Evolutionary conservation across 2,329 filamentous ascomycete genomes (phyloP).

Genomic region (Magnaporthales sp.): DNA sequence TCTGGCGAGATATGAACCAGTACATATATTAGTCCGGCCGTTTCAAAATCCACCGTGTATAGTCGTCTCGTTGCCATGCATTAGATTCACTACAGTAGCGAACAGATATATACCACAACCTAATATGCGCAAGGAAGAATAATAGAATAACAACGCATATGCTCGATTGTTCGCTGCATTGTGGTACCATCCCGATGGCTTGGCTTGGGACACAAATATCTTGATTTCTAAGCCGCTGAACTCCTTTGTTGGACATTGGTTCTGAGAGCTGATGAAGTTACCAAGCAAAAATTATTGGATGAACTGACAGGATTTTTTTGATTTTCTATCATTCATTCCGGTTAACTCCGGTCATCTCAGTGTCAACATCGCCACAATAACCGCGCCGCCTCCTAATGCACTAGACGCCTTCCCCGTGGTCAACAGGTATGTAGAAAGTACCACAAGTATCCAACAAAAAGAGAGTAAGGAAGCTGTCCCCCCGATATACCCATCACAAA

Average conservation of each 20-base stretch:
- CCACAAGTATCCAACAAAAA: background rate
- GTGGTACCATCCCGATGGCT: too few species aligned
- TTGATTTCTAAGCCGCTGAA: too few species aligned
- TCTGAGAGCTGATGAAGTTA: too few species aligned
- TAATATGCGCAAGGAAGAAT: too few species aligned
- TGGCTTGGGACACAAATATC: too few species aligned
- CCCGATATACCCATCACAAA: background rate
- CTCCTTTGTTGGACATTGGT: too few species aligned
- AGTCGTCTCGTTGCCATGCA: background rate
- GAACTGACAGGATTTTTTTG: background rate
- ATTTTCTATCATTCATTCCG: background rate
- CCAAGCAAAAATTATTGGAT: background rate
- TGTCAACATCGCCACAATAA: background rate
- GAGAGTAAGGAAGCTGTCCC: background rate
- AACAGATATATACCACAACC: too few species aligned
- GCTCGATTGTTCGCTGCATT: too few species aligned
- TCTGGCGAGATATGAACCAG: too few species aligned
- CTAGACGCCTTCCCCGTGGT: background rate
- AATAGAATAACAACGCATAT: too few species aligned
- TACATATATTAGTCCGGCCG: too few species aligned
- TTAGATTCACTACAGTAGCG: background rate
- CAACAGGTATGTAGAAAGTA: background rate
- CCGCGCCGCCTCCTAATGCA: background rate
- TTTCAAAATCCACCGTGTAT: too few species aligned
- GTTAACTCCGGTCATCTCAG: background rate